These are phyloP conservation scores for Conoideocrella luteorostrata DNA, from an alignment of 2,329 filamentous ascomycete species.

Conservation along the genomic window DNA sequence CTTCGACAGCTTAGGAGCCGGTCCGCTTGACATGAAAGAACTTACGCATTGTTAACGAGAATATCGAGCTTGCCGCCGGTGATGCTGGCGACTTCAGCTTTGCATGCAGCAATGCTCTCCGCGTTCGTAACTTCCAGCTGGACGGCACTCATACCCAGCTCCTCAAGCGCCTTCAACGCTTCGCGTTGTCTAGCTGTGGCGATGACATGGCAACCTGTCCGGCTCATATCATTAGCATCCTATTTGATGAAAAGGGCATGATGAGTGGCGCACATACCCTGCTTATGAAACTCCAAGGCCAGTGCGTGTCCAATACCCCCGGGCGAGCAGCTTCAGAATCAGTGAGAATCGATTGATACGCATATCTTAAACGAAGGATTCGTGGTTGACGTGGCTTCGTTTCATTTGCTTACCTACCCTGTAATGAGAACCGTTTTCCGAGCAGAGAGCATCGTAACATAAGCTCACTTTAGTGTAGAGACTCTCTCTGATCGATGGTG, in stretches of 20 bases:
- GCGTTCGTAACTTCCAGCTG: constrained; percentile 47
- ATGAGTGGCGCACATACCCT: constrained; percentile 30
- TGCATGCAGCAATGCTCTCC: constrained; percentile 43
- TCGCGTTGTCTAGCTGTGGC: constrained; percentile 47
- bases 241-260: no score
- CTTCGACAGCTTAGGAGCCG: neutral
- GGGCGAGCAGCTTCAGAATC: constrained; percentile 44
- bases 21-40: no score
- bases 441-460: constrained; percentile 14
- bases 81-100: constrained; percentile 37
- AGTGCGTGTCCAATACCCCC: constrained; percentile 52
- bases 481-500: no score
- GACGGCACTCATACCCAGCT: constrained; percentile 42
- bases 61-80: constrained; percentile 50
- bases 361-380: no score
- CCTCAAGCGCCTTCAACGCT: constrained; percentile 39
- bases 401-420: no score
- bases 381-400: no score
- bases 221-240: no score
- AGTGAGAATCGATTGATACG: constrained; percentile 5
- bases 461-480: no score
- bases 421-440: constrained; percentile 43
- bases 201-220: constrained; percentile 41
- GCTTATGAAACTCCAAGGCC: constrained; percentile 44
- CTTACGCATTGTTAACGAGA: constrained; percentile 54